phyloP scores from a whole-genome alignment of 2,329 filamentous ascomycete genomes.

The Rachicladosporium sp. region DNA sequence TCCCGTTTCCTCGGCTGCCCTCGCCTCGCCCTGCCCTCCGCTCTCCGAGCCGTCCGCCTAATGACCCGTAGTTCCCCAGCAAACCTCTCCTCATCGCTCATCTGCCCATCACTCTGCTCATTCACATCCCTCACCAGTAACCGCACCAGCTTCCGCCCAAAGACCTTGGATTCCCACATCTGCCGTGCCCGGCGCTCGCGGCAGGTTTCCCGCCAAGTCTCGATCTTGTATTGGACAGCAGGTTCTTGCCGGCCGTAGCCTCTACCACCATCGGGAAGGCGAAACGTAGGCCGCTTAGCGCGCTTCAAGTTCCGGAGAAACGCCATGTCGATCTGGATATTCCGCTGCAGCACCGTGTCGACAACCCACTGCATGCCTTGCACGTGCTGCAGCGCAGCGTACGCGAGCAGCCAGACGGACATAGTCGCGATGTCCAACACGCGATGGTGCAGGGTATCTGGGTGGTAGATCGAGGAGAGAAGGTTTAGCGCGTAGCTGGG shows the following conservation, averaged over 20 bases:
- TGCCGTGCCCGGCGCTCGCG: slow-evolving; percentile 8
- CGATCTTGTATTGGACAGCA: neutral
- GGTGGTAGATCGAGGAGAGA: slow-evolving; percentile 16
- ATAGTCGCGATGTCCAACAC: slow-evolving; percentile 20
- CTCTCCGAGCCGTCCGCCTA: no score
- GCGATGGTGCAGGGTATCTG: slow-evolving; percentile 10
- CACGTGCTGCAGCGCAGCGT: slow-evolving; percentile 9
- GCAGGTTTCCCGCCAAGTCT: slow-evolving; percentile 2
- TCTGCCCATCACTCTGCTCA: neutral
- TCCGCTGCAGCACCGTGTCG: slow-evolving; percentile 13
- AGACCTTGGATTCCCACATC: slow-evolving; percentile 6
- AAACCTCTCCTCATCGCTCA: no score
- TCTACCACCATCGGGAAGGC: neutral
- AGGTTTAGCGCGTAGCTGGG: slow-evolving; percentile 18
- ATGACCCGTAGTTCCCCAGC: no score
- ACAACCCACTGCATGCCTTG: slow-evolving; percentile 19
- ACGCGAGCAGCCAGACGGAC: slow-evolving; percentile 21
- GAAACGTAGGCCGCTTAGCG: neutral
- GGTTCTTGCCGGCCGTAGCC: neutral
- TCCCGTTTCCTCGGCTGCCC: no score
- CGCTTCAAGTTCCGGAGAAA: slow-evolving; percentile 12
- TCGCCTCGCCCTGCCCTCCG: no score
- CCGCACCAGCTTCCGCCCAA: slow-evolving; percentile 9
- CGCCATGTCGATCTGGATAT: slow-evolving; percentile 17
- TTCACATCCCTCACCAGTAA: slow-evolving; percentile 2